phyloP scores from a whole-genome alignment of 2,329 filamentous ascomycete species.

The Apiospora kogelbergensis region DNA sequence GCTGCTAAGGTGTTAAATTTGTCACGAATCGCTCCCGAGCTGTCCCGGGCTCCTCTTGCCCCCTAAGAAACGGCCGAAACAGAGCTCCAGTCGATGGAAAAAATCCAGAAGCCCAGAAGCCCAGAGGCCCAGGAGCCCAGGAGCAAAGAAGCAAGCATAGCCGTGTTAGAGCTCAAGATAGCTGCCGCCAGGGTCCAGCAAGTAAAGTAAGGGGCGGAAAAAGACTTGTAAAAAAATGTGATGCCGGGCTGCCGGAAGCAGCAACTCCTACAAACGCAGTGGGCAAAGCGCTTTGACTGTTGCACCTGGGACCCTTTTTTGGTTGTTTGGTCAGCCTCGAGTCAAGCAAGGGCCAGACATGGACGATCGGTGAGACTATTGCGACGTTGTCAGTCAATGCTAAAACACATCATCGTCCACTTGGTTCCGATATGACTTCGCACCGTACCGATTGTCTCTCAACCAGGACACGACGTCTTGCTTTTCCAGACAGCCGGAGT shows the following conservation, averaged over 20 bases:
- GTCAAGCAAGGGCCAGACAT: background rate
- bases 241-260: background rate
- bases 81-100: background rate
- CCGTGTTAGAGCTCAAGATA: background rate
- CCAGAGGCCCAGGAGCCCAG: background rate
- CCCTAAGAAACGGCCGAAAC: background rate
- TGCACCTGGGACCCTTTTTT: background rate
- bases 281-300: background rate
- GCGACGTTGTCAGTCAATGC: background rate
- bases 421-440: background rate
- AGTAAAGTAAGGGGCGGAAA: background rate
- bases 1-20: background rate
- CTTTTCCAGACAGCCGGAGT: background rate
- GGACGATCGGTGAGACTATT: slow-evolving; percentile 1
- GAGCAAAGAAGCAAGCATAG: background rate
- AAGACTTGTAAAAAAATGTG: background rate
- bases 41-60: background rate
- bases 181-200: background rate
- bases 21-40: background rate
- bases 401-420: background rate
- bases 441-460: background rate
- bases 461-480: background rate
- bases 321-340: slow-evolving; percentile 4
- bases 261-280: background rate
- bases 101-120: background rate